Conservation (phyloP, 2,329 filamentous ascomycete species). For the Ophiostoma australiae region DNA sequence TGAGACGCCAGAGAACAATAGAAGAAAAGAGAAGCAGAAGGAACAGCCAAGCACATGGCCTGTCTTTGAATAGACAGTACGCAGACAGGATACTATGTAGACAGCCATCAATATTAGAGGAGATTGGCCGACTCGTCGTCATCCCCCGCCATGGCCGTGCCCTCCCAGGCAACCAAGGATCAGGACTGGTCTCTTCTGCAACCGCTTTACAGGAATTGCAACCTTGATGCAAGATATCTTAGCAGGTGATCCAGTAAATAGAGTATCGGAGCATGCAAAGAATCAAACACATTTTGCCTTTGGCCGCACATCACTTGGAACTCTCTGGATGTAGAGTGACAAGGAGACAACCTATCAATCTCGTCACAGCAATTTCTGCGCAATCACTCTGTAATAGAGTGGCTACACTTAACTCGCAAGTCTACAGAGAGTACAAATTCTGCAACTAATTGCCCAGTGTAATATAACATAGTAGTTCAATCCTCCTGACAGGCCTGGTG, state of each 20-base stretch:
- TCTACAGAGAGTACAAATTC: not conserved
- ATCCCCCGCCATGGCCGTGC: not conserved
- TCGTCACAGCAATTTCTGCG: not conserved
- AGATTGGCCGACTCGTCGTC: not conserved
- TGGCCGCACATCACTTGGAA: not conserved
- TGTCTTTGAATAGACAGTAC: not conserved
- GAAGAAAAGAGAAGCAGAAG: not conserved
- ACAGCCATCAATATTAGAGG: not conserved
- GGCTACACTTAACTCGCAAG: not conserved
- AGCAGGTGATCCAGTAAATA: not conserved
- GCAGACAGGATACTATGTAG: not conserved
- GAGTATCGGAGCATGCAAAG: not conserved
- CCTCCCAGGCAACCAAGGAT: conserved; percentile 4
- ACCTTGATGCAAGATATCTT: not conserved
- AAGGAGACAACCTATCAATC: not conserved
- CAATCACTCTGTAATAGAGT: too few species aligned
- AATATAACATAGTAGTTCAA: not conserved
- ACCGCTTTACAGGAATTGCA: not conserved
- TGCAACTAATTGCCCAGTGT: not conserved
- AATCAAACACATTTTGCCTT: not conserved
- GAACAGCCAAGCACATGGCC: not conserved
- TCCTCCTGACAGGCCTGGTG: not conserved
- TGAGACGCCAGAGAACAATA: not conserved
- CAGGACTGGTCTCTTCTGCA: not conserved
- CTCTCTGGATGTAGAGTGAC: not conserved